Evolutionary conservation across 139 green algal species (phyloP), one percentile per base, ranked within the genome.

Genomic region (Tetradesmus obliquus): DNA sequence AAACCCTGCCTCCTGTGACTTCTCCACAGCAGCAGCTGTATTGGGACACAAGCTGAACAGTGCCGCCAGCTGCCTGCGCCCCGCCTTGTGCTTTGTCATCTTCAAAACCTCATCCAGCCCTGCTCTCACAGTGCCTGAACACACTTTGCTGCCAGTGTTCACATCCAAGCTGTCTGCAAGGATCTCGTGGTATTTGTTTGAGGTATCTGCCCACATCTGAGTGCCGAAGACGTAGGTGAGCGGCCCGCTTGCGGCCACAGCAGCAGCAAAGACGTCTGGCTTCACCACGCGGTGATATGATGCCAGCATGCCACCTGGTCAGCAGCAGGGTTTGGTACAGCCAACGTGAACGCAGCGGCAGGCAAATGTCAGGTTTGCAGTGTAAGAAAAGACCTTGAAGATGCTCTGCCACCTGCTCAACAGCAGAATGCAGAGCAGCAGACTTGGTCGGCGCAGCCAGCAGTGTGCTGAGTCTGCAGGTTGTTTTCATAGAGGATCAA

Each of bases 211-310:
- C 82, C 82, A 87, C 55, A 87, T 74, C 22, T 45, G 20, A 8
- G 82, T 87, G 55, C 55, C 82, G 6, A 87, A 69, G 82, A 86
- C 54, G 57, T 91, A 91, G 4, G 66, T 19, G 1, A 84, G 15
- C 0, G 74, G 87, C 58, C 76, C 87, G 17, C 74, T 86, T 6
- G 87, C 17, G 20, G 87, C 74, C 22, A 91, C 60, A 5, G 87
- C 87, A 24, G 87, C 87, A 55, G 22, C 74, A 76, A 91, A 91
- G 2, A 71, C 55, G 19, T 51, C 60, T 17, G 87, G 87, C 76
- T 76, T 85, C 1, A 79, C 24, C 74, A 91, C 74, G 5, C 87
- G 58, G 57, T 91, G 87, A 32, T 86, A 91, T 3, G 51, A 57
- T 3, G 87, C 19, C 17, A 91, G 24, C 87, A 86, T 79, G n/a